Evolutionary conservation across 331 rosid genomes (phyloP).

Genomic region (Saraca asoca): DNA sequence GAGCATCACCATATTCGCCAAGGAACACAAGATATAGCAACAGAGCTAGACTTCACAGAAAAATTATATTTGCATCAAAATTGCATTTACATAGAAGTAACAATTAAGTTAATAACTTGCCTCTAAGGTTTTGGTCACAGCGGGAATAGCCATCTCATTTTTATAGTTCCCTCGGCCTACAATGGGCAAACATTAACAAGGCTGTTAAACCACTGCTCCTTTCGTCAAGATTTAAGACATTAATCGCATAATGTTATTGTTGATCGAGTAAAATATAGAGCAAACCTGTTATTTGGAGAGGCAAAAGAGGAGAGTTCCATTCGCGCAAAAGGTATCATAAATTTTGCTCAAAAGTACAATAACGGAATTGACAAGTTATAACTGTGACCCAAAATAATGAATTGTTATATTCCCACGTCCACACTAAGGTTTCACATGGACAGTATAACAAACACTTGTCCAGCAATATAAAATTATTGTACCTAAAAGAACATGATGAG

Average conservation of each 20-base stretch:
- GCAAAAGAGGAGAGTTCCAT: background rate
- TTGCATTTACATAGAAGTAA: constrained; percentile 26
- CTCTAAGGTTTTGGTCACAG: constrained; percentile 63
- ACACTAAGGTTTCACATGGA: background rate
- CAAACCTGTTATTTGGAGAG: background rate
- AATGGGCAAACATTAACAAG: constrained; percentile 30
- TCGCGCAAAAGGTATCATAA: background rate
- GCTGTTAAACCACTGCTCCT: constrained; percentile 11
- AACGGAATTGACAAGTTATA: too few species aligned
- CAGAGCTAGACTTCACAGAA: background rate
- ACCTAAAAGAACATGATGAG: constrained; percentile 93
- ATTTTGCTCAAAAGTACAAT: background rate
- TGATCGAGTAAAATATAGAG: constrained; percentile 3
- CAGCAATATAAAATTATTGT: background rate
- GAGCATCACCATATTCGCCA: background rate
- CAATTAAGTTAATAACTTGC: constrained; percentile 33
- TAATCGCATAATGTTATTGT: background rate
- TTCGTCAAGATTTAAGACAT: too few species aligned
- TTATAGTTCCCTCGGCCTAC: constrained; percentile 86
- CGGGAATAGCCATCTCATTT: constrained; percentile 63
- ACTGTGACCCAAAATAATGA: background rate
- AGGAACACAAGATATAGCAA: constrained; percentile 13
- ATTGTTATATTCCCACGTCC: background rate
- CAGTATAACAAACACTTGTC: constrained; percentile 9
- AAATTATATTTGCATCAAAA: constrained; percentile 1